A percentile compares a stretch with the other conserved stretches of the same genome.
These are phyloP conservation scores for Coemansia pectinata DNA, from an alignment of 192 early-diverging fungal genomes.

Conservation along the genomic window DNA sequence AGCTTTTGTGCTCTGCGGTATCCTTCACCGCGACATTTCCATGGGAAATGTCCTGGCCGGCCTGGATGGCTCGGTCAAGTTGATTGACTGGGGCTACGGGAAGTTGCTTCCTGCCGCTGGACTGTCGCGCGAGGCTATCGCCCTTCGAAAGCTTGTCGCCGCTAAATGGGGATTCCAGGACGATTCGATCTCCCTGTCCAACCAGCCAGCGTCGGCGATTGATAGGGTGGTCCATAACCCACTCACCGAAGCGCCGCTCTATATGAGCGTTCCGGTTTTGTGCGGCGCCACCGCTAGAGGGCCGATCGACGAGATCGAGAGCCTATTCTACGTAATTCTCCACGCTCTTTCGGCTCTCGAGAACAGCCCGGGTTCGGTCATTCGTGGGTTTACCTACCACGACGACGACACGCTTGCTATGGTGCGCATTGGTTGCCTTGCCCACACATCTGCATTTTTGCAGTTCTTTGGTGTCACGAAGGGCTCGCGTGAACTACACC, in stretches of 20 bases:
- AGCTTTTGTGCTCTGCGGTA: neutral
- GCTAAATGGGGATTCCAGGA: neutral
- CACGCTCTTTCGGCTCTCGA: neutral
- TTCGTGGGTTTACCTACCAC: neutral
- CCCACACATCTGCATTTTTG: neutral
- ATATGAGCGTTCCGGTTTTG: constrained; percentile 12
- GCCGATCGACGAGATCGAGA: constrained; percentile 20
- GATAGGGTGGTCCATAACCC: neutral
- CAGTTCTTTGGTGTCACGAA: neutral
- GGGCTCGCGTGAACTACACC: neutral
- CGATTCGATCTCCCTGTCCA: too few species aligned
- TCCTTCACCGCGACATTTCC: constrained; percentile 28
- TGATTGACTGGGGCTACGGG: constrained; percentile 25
- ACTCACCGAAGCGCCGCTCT: neutral
- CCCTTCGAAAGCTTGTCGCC: neutral
- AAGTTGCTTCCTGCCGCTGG: neutral
- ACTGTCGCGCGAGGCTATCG: neutral
- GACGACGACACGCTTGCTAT: neutral
- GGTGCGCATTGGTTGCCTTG: neutral
- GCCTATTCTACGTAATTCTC: constrained; percentile 12
- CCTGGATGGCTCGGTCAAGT: neutral
- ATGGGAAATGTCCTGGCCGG: constrained; percentile 15
- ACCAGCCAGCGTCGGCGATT: too few species aligned
- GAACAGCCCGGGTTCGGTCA: neutral
- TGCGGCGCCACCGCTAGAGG: neutral